Percentiles rank a stretch among this genome's conserved stretches.
These are phyloP conservation scores for Penstemon davidsonii DNA, from an alignment of 257 asterid species.

Conservation along the genomic window DNA sequence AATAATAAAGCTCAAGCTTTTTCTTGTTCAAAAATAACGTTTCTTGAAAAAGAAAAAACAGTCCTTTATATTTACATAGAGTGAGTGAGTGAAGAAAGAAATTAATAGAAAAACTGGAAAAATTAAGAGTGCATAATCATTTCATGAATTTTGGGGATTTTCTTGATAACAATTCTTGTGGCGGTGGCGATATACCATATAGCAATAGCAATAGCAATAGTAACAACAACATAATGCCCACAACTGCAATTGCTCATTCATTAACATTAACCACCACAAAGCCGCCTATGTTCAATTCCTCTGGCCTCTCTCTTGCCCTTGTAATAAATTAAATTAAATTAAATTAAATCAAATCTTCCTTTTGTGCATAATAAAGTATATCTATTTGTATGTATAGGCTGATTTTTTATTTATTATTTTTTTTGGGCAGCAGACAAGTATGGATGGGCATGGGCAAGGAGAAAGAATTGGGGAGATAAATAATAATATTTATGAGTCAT, in stretches of 20 bases:
- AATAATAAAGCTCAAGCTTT: too few species aligned
- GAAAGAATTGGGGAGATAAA: slow-evolving; percentile 45
- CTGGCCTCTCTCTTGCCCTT: slow-evolving; percentile 95
- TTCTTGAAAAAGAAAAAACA: not conserved
- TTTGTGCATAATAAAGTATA: not conserved
- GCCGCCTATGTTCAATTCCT: slow-evolving; percentile 56
- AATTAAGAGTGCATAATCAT: slow-evolving; percentile 20
- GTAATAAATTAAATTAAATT: slow-evolving; percentile 34
- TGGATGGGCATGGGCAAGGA: slow-evolving; percentile 77
- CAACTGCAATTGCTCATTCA: slow-evolving; percentile 56
- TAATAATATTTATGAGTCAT: slow-evolving; percentile 30
- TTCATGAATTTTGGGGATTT: slow-evolving; percentile 97
- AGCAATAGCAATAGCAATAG: slow-evolving; percentile 27
- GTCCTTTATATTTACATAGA: not conserved
- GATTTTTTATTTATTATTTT: slow-evolving; percentile 14
- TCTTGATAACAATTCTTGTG: slow-evolving; percentile 65
- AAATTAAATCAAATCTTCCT: not conserved
- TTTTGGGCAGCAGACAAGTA: slow-evolving; percentile 57
- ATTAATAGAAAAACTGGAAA: not conserved
- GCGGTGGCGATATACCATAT: slow-evolving; percentile 53
- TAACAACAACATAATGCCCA: slow-evolving; percentile 40
- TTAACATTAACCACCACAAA: slow-evolving; percentile 43
- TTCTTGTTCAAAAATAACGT: too few species aligned
- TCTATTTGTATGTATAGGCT: not conserved
- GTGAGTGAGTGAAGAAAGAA: not conserved